Conservation (phyloP, 805 yeast species). For the Starmerella bombi region DNA sequence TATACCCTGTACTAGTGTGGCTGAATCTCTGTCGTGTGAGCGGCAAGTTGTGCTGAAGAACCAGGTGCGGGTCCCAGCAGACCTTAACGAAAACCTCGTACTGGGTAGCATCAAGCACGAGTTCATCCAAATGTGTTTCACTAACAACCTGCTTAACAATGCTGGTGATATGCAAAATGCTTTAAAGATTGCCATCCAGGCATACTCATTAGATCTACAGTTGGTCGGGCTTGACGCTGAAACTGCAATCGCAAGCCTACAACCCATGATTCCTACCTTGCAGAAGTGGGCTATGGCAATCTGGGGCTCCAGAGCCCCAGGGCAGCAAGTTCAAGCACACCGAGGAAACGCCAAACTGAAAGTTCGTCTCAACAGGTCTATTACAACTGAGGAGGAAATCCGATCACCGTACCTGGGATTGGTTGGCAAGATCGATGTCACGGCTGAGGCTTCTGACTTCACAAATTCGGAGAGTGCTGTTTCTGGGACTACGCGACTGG, state of each 20-base stretch:
- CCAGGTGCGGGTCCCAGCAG: constrained; percentile 40
- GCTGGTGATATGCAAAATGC: constrained; percentile 15
- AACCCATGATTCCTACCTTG: constrained; percentile 35
- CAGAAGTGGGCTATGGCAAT: constrained; percentile 24
- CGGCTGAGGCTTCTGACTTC: constrained; percentile 42
- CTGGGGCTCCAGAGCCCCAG: constrained; percentile 31
- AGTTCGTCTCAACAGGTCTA: constrained; percentile 27
- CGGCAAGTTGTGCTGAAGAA: constrained; percentile 53
- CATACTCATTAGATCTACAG: constrained; percentile 31
- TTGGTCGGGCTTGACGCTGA: constrained; percentile 41
- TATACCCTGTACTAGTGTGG: constrained; percentile 67
- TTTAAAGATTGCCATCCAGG: constrained; percentile 24
- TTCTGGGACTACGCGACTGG: constrained; percentile 31
- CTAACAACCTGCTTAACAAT: constrained; percentile 28
- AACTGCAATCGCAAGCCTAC: constrained; percentile 41
- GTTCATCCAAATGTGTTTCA: constrained; percentile 46
- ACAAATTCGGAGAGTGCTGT: constrained; percentile 8
- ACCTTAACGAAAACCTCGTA: constrained; percentile 47
- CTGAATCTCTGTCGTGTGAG: constrained; percentile 61
- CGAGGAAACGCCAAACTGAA: constrained; percentile 29
- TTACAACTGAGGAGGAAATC: constrained; percentile 80
- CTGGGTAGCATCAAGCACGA: constrained; percentile 78
- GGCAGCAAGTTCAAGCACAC: constrained; percentile 1
- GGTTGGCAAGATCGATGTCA: constrained; percentile 81
- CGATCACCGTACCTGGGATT: constrained; percentile 87